Conservation (phyloP, 768 basidiomycete genomes). For the Naganishia vaughanmartiniae region DNA sequence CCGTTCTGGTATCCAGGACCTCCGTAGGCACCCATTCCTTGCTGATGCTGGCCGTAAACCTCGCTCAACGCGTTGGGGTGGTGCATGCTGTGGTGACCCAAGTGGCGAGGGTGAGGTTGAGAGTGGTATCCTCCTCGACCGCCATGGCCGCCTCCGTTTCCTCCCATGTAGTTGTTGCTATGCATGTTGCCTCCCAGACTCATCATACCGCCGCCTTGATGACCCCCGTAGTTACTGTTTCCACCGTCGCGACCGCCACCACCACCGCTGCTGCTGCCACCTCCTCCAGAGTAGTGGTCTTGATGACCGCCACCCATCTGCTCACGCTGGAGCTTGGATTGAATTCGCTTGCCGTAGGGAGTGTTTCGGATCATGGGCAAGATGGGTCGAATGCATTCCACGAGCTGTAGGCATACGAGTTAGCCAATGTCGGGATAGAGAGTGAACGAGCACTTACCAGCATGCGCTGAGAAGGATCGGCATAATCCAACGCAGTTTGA, state of each 20-base stretch:
- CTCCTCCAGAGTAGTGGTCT: constrained; percentile 35
- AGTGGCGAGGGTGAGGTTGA: constrained; percentile 42
- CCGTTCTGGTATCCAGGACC: constrained; percentile 31
- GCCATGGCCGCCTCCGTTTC: constrained; percentile 11
- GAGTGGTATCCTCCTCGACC: constrained; percentile 31
- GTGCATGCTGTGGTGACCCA: constrained; percentile 47
- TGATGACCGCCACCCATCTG: constrained; percentile 60
- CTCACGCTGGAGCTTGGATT: constrained; percentile 95
- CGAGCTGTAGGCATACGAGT: constrained; percentile 56
- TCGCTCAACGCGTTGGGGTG: constrained; percentile 53
- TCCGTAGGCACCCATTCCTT: constrained; percentile 28
- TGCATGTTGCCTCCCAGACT: constrained; percentile 32
- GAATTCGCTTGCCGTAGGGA: constrained; percentile 98
- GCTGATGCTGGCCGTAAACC: constrained; percentile 43
- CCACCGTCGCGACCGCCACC: constrained; percentile 39
- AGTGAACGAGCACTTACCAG: constrained; percentile 56
- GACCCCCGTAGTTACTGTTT: constrained; percentile 31
- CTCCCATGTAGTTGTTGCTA: constrained; percentile 34
- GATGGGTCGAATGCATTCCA: constrained; percentile 97
- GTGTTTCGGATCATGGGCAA: constrained; percentile 97
- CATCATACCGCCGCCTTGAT: constrained; percentile 34
- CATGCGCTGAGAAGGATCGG: constrained; percentile 83
- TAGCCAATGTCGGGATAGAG: neutral
- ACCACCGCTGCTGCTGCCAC: constrained; percentile 32
- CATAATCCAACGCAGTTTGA: constrained; percentile 95